These are phyloP conservation scores for Rosa lucieae DNA, from an alignment of 306 rosid species.

Conservation along the genomic window DNA sequence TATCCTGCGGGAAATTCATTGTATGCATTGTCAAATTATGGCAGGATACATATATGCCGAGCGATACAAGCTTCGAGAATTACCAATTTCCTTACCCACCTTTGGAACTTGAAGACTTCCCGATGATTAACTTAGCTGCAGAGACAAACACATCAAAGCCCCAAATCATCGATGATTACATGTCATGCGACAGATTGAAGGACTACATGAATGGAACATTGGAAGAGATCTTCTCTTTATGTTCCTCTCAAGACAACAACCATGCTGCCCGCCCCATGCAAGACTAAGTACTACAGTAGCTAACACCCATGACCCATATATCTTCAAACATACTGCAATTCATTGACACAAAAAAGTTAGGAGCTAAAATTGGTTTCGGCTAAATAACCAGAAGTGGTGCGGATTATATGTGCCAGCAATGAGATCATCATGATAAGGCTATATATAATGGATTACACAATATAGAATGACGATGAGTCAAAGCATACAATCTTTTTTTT, in stretches of 20 bases:
- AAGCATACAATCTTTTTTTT: slow-evolving; percentile 14
- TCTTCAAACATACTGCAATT: slow-evolving; percentile 31
- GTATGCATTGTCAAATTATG: neutral
- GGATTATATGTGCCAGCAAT: slow-evolving; percentile 37
- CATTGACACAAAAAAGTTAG: slow-evolving; percentile 42
- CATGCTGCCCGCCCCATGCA: slow-evolving; percentile 52
- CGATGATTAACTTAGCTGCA: slow-evolving; percentile 49
- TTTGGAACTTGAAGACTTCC: slow-evolving; percentile 74
- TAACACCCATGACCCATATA: slow-evolving; percentile 25
- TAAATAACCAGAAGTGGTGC: slow-evolving; percentile 46
- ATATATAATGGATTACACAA: slow-evolving; percentile 34
- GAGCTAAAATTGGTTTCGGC: slow-evolving; percentile 39
- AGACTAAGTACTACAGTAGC: slow-evolving; percentile 29
- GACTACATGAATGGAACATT: slow-evolving; percentile 68
- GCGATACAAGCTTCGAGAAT: slow-evolving; percentile 36
- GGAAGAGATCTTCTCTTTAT: slow-evolving; percentile 78
- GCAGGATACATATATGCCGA: slow-evolving; percentile 58
- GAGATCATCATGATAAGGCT: slow-evolving; percentile 28
- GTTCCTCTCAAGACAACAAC: slow-evolving; percentile 63
- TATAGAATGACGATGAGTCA: slow-evolving; percentile 34
- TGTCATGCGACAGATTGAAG: slow-evolving; percentile 52
- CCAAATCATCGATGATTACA: slow-evolving; percentile 51
- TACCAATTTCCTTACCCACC: slow-evolving; percentile 66
- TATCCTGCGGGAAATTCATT: neutral
- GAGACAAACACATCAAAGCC: slow-evolving; percentile 56